These are phyloP conservation scores for Colletotrichum camelliae DNA, from an alignment of 2,329 filamentous ascomycete genomes.

Conservation along the genomic window DNA sequence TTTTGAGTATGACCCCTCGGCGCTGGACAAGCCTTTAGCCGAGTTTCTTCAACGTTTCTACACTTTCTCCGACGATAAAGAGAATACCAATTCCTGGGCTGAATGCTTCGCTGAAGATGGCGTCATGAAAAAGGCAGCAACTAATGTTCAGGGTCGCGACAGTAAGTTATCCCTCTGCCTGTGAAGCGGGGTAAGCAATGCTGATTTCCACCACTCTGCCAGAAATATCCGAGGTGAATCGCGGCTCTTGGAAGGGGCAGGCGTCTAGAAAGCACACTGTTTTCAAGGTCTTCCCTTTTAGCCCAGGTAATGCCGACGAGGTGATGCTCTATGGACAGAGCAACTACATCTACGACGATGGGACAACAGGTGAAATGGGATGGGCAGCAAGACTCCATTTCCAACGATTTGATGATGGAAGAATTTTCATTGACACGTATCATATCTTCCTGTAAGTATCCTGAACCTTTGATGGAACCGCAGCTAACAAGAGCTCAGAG, in stretches of 20 bases:
- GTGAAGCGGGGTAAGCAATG: neutral
- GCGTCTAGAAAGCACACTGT: neutral
- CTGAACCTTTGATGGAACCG: rapidly evolving
- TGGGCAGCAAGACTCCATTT: neutral
- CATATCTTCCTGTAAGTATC: neutral
- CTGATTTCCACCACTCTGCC: neutral
- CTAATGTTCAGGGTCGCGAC: neutral
- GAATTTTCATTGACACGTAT: neutral
- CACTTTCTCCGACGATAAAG: neutral
- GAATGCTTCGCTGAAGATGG: neutral
- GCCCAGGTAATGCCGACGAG: neutral
- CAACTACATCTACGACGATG: neutral
- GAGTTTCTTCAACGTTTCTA: neutral
- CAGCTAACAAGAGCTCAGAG: neutral
- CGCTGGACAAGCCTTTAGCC: neutral
- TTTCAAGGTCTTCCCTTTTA: neutral
- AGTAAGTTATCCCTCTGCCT: neutral
- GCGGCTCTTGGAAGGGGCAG: neutral
- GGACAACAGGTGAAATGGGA: neutral
- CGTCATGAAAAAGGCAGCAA: neutral
- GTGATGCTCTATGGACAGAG: neutral
- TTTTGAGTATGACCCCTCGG: neutral
- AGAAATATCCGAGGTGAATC: neutral
- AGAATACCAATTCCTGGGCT: neutral
- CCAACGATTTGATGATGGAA: neutral